Conservation (phyloP, 2,329 filamentous ascomycete species). For the Penicillium sp. region DNA sequence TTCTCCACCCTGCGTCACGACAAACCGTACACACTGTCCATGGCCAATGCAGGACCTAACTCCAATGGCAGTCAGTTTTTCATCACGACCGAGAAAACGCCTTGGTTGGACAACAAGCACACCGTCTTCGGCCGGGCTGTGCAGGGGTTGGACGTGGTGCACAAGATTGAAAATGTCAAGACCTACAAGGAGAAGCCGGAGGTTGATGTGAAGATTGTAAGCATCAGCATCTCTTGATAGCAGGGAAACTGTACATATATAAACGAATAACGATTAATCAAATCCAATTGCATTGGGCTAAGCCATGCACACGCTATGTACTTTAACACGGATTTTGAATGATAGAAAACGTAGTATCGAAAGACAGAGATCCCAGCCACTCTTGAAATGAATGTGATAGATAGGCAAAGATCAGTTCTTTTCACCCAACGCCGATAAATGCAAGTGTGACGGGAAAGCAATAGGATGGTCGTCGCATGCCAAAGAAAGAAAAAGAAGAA, state of each 20-base stretch:
- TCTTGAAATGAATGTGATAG: background rate
- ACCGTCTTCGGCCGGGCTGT: conserved; percentile 92
- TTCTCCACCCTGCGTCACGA: conserved; percentile 90
- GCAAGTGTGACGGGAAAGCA: conserved; percentile 2
- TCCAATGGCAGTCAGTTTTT: conserved; percentile 98
- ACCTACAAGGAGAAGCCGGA: conserved; percentile 91
- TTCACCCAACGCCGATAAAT: conserved; percentile 8
- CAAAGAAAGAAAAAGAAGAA: background rate
- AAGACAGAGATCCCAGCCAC: background rate
- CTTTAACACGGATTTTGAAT: background rate
- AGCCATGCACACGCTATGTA: background rate
- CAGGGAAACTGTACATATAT: background rate
- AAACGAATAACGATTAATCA: background rate
- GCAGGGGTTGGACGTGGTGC: conserved; percentile 88
- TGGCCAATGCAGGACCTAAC: conserved; percentile 95
- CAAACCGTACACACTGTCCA: conserved; percentile 92
- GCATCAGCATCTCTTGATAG: conserved; percentile 55
- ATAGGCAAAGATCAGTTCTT: background rate
- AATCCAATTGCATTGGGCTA: background rate
- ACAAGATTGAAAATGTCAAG: conserved; percentile 89
- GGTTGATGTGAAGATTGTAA: conserved; percentile 96
- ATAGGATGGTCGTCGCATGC: background rate
- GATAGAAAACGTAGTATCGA: background rate
- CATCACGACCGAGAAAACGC: conserved; percentile 95
- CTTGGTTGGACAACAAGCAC: conserved; percentile 94